A percentile compares a stretch with the other conserved stretches of the same genome.
These are phyloP conservation scores for Allium sativum DNA, from an alignment of 106 monocot species.

Conservation along the genomic window DNA sequence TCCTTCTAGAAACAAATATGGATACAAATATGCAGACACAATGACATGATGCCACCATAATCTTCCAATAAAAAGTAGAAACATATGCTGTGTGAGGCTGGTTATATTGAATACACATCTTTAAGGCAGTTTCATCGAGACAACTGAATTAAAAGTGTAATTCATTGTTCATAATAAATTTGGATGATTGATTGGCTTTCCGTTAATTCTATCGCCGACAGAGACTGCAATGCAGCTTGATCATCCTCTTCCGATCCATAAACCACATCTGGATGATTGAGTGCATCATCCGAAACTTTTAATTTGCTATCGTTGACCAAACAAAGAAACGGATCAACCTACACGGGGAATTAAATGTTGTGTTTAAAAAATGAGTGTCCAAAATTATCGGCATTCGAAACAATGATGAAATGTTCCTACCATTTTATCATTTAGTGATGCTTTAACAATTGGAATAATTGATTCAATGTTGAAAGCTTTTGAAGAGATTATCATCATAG, in stretches of 20 bases:
- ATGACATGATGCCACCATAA: no score
- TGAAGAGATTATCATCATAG: conserved; percentile 47
- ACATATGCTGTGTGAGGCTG: no score
- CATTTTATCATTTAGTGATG: conserved; percentile 40
- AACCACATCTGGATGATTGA: conserved; percentile 13
- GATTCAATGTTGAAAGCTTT: conserved; percentile 42
- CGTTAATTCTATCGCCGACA: conserved; percentile 31
- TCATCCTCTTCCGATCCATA: conserved; percentile 81
- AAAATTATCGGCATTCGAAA: not conserved
- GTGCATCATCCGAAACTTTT: conserved; percentile 25
- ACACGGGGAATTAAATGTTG: conserved; percentile 9
- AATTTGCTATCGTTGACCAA: conserved; percentile 63
- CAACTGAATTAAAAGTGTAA: no score
- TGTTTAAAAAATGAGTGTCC: not conserved
- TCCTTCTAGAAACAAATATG: conserved; percentile 35
- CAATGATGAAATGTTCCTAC: conserved; percentile 20
- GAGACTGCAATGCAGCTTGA: conserved; percentile 37
- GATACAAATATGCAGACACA: no score
- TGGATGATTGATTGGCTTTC: conserved; percentile 48
- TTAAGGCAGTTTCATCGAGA: no score
- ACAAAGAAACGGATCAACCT: conserved; percentile 80
- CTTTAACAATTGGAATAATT: conserved; percentile 44
- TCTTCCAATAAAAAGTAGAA: no score
- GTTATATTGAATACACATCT: no score
- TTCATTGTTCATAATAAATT: no score